These are phyloP conservation scores for Casuarina glauca DNA, from an alignment of 306 rosid genomes.

Conservation along the genomic window DNA sequence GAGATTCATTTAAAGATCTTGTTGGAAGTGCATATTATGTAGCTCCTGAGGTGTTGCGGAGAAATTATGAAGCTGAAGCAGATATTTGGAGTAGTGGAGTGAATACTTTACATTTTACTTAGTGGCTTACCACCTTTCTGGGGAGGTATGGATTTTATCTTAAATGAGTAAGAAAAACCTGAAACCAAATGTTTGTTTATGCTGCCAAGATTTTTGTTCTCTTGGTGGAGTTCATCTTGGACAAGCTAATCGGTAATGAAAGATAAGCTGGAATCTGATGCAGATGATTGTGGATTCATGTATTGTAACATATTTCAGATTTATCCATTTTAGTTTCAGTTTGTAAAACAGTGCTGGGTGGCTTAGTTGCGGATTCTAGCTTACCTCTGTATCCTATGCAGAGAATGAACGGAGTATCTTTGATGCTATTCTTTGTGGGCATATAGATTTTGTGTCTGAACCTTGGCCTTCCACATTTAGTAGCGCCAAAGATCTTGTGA, in stretches of 20 bases:
- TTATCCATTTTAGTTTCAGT: constrained; percentile 9
- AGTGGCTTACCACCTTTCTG: constrained; percentile 97
- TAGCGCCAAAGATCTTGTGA: constrained; percentile 88
- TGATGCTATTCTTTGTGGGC: constrained; percentile 84
- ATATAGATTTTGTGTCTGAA: constrained; percentile 75
- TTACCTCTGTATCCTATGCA: constrained; percentile 42
- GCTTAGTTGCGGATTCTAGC: constrained; percentile 20
- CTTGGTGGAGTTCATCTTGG: not conserved
- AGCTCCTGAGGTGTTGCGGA: constrained; percentile 90
- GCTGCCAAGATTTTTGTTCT: not conserved
- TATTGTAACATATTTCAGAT: not conserved
- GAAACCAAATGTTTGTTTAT: not conserved
- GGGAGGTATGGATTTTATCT: constrained; percentile 62
- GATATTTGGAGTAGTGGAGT: constrained; percentile 98
- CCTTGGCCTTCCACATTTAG: constrained; percentile 96
- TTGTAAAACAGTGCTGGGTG: not conserved
- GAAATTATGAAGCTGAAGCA: constrained; percentile 77
- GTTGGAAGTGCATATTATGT: constrained; percentile 98
- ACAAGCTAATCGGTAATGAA: not conserved
- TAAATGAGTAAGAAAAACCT: not conserved
- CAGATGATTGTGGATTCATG: not conserved
- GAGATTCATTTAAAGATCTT: constrained; percentile 73
- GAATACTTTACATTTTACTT: constrained; percentile 81
- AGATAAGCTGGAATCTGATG: not conserved
- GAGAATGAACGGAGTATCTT: constrained; percentile 91